Percentiles rank a stretch among this genome's conserved stretches.
These are phyloP conservation scores for Adansonia madagascariensis DNA, from an alignment of 441 rosid species.

Conservation along the genomic window DNA sequence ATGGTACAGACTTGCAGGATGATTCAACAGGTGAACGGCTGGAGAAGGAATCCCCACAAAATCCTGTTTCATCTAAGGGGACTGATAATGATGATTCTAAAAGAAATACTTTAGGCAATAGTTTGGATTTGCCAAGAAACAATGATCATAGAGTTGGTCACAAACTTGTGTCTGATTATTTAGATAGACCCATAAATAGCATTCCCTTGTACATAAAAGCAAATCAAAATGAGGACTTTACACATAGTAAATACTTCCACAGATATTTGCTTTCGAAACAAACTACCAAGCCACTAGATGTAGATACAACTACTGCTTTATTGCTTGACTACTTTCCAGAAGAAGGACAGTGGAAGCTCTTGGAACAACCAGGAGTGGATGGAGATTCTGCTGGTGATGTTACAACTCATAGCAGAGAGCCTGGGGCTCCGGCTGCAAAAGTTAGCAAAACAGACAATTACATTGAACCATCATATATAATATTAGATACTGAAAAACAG, in stretches of 20 bases:
- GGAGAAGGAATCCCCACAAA: constrained; percentile 35
- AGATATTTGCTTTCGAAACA: constrained; percentile 58
- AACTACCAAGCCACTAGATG: constrained; percentile 57
- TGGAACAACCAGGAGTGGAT: constrained; percentile 63
- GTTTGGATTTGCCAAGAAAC: constrained; percentile 30
- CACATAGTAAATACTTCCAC: constrained; percentile 42
- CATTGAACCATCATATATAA: constrained; percentile 74
- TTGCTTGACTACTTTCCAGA: constrained; percentile 90
- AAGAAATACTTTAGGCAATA: constrained; percentile 23
- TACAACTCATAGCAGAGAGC: constrained; percentile 33
- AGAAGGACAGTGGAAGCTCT: constrained; percentile 91
- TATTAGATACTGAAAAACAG: constrained; percentile 60
- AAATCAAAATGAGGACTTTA: constrained; percentile 41
- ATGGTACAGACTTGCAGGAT: constrained; percentile 27
- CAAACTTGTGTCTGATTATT: constrained; percentile 40
- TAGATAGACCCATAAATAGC: constrained; percentile 39
- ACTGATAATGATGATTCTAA: constrained; percentile 28
- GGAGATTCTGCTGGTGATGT: constrained; percentile 42
- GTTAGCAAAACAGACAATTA: constrained; percentile 40
- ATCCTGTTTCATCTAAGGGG: constrained; percentile 27
- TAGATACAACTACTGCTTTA: constrained; percentile 72
- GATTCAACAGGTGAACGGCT: constrained; percentile 36
- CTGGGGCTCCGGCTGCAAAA: constrained; percentile 32
- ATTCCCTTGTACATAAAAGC: constrained; percentile 42
- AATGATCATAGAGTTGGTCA: constrained; percentile 42